Percentiles rank a stretch among this genome's conserved stretches.
phyloP scores from a whole-genome alignment of 805 yeast species.

The Cyberlindnera maclurae region DNA sequence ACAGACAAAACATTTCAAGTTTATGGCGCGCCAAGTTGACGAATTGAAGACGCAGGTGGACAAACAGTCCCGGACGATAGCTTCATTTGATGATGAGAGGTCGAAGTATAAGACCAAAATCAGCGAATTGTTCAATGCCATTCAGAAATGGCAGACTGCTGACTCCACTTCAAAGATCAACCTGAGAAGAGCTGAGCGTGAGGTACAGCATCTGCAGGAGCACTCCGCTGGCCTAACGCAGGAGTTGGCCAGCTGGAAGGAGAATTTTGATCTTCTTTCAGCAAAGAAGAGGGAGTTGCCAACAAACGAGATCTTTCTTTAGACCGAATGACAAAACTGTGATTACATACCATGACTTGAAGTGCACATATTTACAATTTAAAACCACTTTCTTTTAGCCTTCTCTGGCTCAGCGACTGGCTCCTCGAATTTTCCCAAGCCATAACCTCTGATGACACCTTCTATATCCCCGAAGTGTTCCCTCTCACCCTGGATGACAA shows the following conservation, averaged over 20 bases:
- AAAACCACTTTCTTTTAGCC: constrained; percentile 24
- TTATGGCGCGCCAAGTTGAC: constrained; percentile 44
- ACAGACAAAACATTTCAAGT: constrained; percentile 42
- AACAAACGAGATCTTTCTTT: constrained; percentile 23
- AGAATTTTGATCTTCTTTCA: constrained; percentile 25
- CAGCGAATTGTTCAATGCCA: constrained; percentile 35
- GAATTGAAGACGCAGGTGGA: constrained; percentile 46
- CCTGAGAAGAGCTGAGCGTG: constrained; percentile 46
- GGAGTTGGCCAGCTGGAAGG: constrained; percentile 52
- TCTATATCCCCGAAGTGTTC: constrained; percentile 81
- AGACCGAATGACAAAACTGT: neutral
- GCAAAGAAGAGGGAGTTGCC: constrained; percentile 14
- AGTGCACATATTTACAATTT: neutral
- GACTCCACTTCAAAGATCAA: constrained; percentile 38
- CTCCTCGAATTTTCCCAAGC: constrained; percentile 34
- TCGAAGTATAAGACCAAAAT: constrained; percentile 47
- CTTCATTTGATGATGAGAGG: constrained; percentile 53
- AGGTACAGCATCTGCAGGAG: constrained; percentile 48
- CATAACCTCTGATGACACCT: constrained; percentile 56
- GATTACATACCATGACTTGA: constrained; percentile 1
- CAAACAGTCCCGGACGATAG: constrained; percentile 42
- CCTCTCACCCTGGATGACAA: constrained; percentile 85
- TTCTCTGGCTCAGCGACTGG: constrained; percentile 2
- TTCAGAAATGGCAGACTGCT: constrained; percentile 35
- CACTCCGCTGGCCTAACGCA: constrained; percentile 43